Conservation (phyloP, 768 basidiomycete species). For the Lentinula raphanica region DNA sequence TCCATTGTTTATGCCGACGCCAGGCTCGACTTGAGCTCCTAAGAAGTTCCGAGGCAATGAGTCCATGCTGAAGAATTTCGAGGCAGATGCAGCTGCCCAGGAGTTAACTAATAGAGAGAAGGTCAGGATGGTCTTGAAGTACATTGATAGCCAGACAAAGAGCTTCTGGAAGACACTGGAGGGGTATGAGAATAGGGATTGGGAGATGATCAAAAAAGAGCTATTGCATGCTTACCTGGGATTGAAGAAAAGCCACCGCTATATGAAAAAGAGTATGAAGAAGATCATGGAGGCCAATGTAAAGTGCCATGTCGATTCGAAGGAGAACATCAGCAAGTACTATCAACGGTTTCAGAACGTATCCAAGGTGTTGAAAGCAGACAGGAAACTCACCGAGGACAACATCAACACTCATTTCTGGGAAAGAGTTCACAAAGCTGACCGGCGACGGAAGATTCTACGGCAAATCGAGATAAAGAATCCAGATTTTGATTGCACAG, state of each 20-base stretch:
- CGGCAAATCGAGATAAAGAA: conserved; percentile 2
- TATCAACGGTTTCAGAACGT: neutral
- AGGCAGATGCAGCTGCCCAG: conserved; percentile 13
- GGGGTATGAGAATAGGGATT: conserved; percentile 8
- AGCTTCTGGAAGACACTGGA: conserved; percentile 11
- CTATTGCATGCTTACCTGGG: conserved; percentile 5
- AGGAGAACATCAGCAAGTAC: neutral
- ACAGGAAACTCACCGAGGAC: neutral
- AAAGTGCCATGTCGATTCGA: neutral
- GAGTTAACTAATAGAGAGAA: conserved; percentile 9
- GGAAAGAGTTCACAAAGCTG: neutral
- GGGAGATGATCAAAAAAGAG: conserved; percentile 7
- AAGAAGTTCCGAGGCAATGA: too few relatives aligned
- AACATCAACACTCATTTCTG: neutral
- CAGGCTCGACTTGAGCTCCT: too few relatives aligned
- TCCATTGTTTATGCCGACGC: too few relatives aligned
- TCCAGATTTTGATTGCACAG: conserved; percentile 6
- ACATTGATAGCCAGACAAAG: conserved; percentile 7
- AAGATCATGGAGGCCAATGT: neutral
- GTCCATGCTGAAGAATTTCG: conserved; percentile 7
- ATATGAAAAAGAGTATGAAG: neutral
- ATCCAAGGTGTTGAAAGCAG: neutral
- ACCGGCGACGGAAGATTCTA: neutral
- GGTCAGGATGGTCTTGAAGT: conserved; percentile 7
- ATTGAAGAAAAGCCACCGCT: neutral